Conservation (phyloP, 257 asterid species). For the Ballota nigra region DNA sequence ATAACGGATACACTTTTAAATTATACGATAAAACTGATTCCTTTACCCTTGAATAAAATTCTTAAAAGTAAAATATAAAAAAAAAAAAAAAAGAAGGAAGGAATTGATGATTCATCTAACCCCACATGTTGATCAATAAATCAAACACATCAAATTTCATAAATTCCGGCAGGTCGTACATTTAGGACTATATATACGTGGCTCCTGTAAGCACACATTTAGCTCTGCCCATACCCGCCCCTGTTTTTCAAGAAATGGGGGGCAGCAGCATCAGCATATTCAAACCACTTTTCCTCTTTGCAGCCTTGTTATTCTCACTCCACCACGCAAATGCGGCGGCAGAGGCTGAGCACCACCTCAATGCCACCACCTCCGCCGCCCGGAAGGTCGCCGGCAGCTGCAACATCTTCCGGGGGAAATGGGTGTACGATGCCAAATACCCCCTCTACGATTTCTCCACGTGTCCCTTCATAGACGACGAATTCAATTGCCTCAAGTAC, state of each 20-base stretch:
- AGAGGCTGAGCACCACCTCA: conserved; percentile 33
- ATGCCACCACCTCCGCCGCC: conserved; percentile 27
- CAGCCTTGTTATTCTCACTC: conserved; percentile 29
- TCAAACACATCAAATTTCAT: conserved; percentile 19
- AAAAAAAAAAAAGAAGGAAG: too few relatives aligned
- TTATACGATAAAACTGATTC: too few relatives aligned
- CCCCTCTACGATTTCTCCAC: conserved; percentile 76
- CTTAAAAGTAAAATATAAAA: too few relatives aligned
- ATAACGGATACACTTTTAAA: too few relatives aligned
- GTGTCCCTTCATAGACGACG: conserved; percentile 84
- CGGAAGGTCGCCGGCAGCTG: conserved; percentile 46
- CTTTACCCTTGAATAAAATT: too few relatives aligned
- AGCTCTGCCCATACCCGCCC: background rate
- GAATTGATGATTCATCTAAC: conserved; percentile 16
- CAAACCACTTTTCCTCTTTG: conserved; percentile 36
- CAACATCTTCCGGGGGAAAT: conserved; percentile 67
- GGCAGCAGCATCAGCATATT: conserved; percentile 9
- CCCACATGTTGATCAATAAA: conserved; percentile 31
- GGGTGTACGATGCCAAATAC: conserved; percentile 82
- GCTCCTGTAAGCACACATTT: background rate
- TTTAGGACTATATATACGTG: conserved; percentile 18
- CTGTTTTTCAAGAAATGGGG: conserved; percentile 32
- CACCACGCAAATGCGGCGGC: conserved; percentile 28
- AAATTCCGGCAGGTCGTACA: conserved; percentile 23
- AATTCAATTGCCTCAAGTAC: conserved; percentile 76